A percentile compares a stretch with the other conserved stretches of the same genome.
Evolutionary conservation across 306 rosid species (phyloP).

Genomic region (Gastrolobium villosum): DNA sequence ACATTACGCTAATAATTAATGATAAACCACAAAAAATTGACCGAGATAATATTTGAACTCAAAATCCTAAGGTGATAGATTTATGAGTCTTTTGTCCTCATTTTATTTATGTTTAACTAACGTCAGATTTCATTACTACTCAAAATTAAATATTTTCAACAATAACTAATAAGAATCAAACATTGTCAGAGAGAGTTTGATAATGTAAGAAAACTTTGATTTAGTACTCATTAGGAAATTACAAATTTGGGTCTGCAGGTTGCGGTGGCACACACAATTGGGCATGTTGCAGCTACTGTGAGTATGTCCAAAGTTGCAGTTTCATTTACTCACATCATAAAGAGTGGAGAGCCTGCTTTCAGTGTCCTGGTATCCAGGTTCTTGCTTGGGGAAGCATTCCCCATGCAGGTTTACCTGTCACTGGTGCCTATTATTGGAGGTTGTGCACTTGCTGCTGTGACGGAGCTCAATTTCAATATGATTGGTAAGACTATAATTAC

Average conservation of each 20-base stretch:
- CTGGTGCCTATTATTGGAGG: conserved; percentile 85
- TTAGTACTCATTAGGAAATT: conserved; percentile 16
- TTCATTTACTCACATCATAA: conserved; percentile 87
- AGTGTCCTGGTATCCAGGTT: conserved; percentile 81
- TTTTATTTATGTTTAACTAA: too few relatives aligned
- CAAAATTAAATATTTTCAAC: too few relatives aligned
- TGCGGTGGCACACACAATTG: conserved; percentile 87
- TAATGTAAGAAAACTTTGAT: not conserved
- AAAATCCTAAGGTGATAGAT: too few relatives aligned
- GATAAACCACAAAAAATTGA: too few relatives aligned
- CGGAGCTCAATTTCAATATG: conserved; percentile 87
- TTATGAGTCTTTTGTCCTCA: too few relatives aligned
- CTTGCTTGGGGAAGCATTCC: conserved; percentile 75
- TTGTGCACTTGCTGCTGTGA: conserved; percentile 78
- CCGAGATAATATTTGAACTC: too few relatives aligned
- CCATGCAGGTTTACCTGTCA: conserved; percentile 73
- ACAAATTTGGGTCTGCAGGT: conserved; percentile 56
- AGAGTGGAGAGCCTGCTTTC: conserved; percentile 91
- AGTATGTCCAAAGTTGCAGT: conserved; percentile 95
- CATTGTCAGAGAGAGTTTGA: not conserved
- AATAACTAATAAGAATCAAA: too few relatives aligned
- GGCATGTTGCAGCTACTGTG: conserved; percentile 94
- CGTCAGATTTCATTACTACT: too few relatives aligned
- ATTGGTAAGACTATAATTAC: conserved; percentile 55
- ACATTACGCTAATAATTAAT: too few relatives aligned